Conservation (phyloP, 1,284 basidiomycete genomes). For the Fomitiporia mediterranea region DNA sequence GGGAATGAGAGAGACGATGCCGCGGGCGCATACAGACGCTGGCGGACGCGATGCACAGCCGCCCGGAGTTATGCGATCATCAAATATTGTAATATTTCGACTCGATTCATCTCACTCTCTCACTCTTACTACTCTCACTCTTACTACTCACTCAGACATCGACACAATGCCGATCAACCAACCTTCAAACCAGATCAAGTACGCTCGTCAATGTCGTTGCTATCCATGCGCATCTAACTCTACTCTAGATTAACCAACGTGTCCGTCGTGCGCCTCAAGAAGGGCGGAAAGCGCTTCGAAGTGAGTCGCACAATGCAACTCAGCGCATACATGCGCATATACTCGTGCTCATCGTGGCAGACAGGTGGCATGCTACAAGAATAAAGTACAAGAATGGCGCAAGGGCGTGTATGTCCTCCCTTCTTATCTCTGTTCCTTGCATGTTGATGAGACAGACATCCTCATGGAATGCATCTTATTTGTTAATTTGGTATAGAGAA, state of each 20-base stretch:
- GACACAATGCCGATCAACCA: slow-evolving; percentile 61
- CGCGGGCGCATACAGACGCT: background rate
- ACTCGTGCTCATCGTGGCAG: slow-evolving; percentile 25
- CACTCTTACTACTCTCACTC: background rate
- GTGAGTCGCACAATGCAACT: no score
- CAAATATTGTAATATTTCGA: background rate
- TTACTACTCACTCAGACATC: slow-evolving; percentile 2
- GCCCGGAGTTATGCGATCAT: background rate
- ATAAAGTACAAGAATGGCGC: slow-evolving; percentile 97
- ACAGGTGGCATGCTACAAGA: slow-evolving; percentile 99
- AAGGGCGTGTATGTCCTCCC: slow-evolving; percentile 70
- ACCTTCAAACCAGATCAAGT: slow-evolving; percentile 88
- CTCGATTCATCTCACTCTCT: slow-evolving; percentile 2
- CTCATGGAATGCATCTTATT: slow-evolving; percentile 1
- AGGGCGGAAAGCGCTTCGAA: slow-evolving; percentile 97
- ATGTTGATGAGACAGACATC: slow-evolving; percentile 9
- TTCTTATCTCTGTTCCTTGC: background rate
- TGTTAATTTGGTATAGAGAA: slow-evolving; percentile 63
- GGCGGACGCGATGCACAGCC: slow-evolving; percentile 2
- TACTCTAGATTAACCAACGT: slow-evolving; percentile 84
- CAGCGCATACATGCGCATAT: no score
- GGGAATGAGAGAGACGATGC: background rate
- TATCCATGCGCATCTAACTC: slow-evolving; percentile 9
- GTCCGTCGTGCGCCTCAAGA: slow-evolving; percentile 92
- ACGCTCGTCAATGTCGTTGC: slow-evolving; percentile 21